Evolutionary conservation across 108 stramenopile genomes (phyloP).

Genomic region (Conticribra weissflogii): DNA sequence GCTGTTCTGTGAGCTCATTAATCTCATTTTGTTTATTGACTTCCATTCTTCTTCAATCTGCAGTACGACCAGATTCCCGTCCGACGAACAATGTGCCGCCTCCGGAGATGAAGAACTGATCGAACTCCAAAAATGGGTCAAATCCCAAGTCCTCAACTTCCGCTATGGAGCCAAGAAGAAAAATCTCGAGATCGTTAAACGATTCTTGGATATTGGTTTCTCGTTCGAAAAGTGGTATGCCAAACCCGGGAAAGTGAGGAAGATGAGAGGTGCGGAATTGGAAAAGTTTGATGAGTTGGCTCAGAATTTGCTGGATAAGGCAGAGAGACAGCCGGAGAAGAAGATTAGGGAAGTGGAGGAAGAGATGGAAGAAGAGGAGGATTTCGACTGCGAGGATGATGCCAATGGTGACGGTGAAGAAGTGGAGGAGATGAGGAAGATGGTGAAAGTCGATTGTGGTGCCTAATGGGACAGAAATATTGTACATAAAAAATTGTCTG

Average conservation of each 20-base stretch:
- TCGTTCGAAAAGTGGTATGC: conserved; percentile 43
- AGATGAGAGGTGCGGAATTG: neutral
- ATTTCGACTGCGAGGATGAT: neutral
- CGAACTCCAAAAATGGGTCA: conserved; percentile 40
- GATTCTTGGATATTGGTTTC: conserved; percentile 32
- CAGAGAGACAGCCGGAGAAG: neutral
- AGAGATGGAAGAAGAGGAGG: neutral
- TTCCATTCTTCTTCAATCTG: no score
- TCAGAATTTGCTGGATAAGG: conserved; percentile 3
- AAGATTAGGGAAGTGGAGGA: neutral
- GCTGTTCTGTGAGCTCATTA: no score
- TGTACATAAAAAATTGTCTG: no score
- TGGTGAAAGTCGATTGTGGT: no score
- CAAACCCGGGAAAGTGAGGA: conserved; percentile 33
- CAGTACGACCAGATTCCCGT: conserved; percentile 46
- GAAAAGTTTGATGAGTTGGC: conserved; percentile 16
- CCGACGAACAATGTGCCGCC: conserved; percentile 50
- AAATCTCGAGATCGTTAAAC: conserved; percentile 11
- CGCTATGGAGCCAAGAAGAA: conserved; percentile 28
- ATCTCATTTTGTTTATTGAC: no score
- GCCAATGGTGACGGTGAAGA: neutral
- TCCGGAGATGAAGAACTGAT: conserved; percentile 33
- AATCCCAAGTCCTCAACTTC: conserved; percentile 26
- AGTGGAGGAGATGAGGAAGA: no score
- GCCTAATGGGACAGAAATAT: no score